Evolutionary conservation across 1,284 basidiomycete genomes (phyloP).

Genomic region (Golubevia sp.): DNA sequence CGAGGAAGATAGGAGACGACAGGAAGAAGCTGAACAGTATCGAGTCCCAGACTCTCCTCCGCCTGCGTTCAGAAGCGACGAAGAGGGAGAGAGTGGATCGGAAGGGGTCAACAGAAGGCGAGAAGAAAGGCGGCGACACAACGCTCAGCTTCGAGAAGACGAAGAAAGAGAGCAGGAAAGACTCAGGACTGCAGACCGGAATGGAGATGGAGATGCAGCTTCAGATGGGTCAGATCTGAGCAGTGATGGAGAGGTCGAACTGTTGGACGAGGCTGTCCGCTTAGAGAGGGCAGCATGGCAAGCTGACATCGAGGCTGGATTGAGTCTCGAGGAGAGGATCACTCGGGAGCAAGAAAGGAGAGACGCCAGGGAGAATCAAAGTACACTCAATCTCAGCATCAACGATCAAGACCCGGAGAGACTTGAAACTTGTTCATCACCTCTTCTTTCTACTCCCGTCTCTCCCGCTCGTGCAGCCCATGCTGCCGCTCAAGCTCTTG

Average conservation of each 20-base stretch:
- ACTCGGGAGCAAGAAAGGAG: constrained; percentile 27
- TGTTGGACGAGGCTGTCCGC: neutral
- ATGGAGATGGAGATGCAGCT: neutral
- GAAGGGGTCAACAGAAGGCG: neutral
- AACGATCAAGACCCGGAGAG: neutral
- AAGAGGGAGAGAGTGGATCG: neutral
- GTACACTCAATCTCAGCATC: too few species aligned
- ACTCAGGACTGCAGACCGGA: too few species aligned
- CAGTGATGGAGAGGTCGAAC: neutral
- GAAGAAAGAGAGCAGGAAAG: neutral
- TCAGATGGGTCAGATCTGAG: neutral
- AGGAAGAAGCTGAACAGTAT: constrained; percentile 4
- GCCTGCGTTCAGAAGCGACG: constrained; percentile 37
- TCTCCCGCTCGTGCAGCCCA: neutral
- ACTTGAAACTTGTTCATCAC: neutral
- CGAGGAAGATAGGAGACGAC: neutral
- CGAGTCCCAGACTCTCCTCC: constrained; percentile 36
- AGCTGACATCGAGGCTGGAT: constrained; percentile 19
- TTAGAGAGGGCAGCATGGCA: constrained; percentile 31
- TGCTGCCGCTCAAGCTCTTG: neutral
- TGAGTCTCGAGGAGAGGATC: constrained; percentile 25
- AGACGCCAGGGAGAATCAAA: constrained; percentile 23
- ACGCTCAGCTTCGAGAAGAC: neutral
- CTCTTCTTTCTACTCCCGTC: neutral
- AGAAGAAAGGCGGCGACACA: neutral